Conservation (phyloP, 371 early-diverging fungal species). For the Dichotomocladium elegans region DNA sequence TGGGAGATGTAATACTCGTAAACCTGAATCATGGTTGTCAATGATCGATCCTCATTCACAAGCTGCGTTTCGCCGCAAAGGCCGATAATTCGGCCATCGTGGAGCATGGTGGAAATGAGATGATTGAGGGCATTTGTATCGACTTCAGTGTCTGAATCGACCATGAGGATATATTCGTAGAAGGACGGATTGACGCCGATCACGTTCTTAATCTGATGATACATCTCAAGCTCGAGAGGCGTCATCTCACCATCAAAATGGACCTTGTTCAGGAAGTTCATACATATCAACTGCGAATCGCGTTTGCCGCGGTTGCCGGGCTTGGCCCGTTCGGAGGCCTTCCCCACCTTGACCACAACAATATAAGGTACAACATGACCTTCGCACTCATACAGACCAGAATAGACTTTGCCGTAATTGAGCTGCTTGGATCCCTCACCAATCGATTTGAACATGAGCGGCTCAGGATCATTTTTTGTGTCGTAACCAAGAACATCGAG, state of each 20-base stretch:
- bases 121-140: slow-evolving; percentile 80
- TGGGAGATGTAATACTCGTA: slow-evolving; percentile 99
- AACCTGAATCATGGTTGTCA: slow-evolving; percentile 99
- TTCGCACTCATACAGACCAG: slow-evolving; percentile 92
- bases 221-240: slow-evolving; percentile 90
- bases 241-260: slow-evolving; percentile 91
- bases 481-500: slow-evolving; percentile 92
- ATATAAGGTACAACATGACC: slow-evolving; percentile 93
- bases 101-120: slow-evolving; percentile 83
- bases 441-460: slow-evolving; percentile 89
- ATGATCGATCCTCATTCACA: slow-evolving; percentile 83
- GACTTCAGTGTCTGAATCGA: slow-evolving; percentile 95
- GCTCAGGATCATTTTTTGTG: slow-evolving; percentile 84
- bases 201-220: slow-evolving; percentile 88
- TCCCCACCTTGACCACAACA: slow-evolving; percentile 94
- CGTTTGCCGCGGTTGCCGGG: slow-evolving; percentile 99
- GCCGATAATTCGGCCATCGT: slow-evolving; percentile 89
- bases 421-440: slow-evolving; percentile 89
- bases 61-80: slow-evolving; percentile 92
- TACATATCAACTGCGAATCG: slow-evolving; percentile 98
- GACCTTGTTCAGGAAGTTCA: slow-evolving; percentile 98
- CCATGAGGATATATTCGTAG: slow-evolving; percentile 93
- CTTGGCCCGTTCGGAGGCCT: slow-evolving; percentile 72
- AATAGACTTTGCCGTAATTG: slow-evolving; percentile 97
- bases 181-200: slow-evolving; percentile 85